A percentile compares a stretch with the other conserved stretches of the same genome.
These are phyloP conservation scores for Ascochyta rabiei DNA, from an alignment of 2,329 filamentous ascomycete genomes.

Conservation along the genomic window DNA sequence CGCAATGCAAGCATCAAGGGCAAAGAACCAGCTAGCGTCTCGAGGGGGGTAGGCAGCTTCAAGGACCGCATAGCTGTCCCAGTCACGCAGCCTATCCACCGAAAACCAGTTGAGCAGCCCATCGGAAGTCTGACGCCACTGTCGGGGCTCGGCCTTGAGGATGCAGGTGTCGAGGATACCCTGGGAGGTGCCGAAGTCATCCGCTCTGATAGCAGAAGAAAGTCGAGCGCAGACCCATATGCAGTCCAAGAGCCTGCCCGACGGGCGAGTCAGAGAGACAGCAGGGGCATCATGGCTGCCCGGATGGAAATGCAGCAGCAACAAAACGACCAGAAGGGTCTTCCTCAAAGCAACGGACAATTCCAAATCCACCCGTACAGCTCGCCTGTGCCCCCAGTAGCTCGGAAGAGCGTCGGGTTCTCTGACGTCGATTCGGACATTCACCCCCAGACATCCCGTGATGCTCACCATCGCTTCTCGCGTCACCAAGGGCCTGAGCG, in stretches of 20 bases:
- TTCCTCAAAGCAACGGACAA: constrained; percentile 40
- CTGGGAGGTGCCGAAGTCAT: constrained; percentile 35
- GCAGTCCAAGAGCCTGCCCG: constrained; percentile 25
- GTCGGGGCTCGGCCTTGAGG: constrained; percentile 43
- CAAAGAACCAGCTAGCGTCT: constrained; percentile 39
- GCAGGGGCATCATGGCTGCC: constrained; percentile 42
- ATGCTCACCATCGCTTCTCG: constrained; percentile 40
- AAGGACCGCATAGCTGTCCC: constrained; percentile 34
- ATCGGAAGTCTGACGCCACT: constrained; percentile 19
- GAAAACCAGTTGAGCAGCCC: constrained; percentile 27
- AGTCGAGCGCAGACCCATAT: constrained; percentile 27
- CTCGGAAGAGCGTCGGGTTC: constrained; percentile 52
- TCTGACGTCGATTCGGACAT: constrained; percentile 34
- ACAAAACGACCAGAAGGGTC: constrained; percentile 44
- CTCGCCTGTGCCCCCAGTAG: constrained; percentile 39
- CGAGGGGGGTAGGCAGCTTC: constrained; percentile 38
- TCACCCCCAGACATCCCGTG: constrained; percentile 28
- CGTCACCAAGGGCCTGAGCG: constrained; percentile 52
- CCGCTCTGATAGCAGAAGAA: constrained; percentile 44
- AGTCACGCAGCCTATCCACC: constrained; percentile 25
- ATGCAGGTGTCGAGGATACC: constrained; percentile 39
- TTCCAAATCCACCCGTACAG: constrained; percentile 37
- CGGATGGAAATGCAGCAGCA: constrained; percentile 49
- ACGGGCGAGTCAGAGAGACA: constrained; percentile 34
- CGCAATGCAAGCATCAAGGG: constrained; percentile 38